Percentiles rank a stretch among this genome's conserved stretches.
phyloP scores from a whole-genome alignment of 495 filamentous ascomycete species.

The Penicillium pancosmium region DNA sequence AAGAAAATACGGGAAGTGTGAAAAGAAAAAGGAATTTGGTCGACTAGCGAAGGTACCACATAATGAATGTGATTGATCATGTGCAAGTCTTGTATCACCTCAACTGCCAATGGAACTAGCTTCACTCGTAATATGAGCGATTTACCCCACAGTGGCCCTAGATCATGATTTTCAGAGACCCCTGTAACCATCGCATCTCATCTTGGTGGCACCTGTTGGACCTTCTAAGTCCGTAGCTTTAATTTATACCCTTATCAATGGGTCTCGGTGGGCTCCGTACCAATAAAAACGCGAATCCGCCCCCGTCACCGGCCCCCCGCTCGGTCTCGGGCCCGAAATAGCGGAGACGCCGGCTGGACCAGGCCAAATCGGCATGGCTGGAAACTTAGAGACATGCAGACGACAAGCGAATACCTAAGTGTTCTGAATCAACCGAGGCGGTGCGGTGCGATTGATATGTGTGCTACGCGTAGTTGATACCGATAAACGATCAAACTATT shows the following conservation, averaged over 20 bases:
- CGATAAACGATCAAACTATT: too few relatives aligned
- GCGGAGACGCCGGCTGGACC: conserved; percentile 19
- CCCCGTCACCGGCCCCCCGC: conserved; percentile 8
- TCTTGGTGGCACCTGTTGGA: background rate
- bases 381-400: conserved; percentile 9
- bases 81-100: background rate
- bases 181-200: background rate
- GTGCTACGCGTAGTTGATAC: background rate
- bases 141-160: conserved; percentile 6
- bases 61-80: background rate
- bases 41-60: too few relatives aligned
- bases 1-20: too few relatives aligned
- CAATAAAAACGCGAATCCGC: conserved; percentile 13
- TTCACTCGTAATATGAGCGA: conserved; percentile 2
- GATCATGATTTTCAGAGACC: background rate
- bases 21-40: too few relatives aligned
- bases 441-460: background rate
- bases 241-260: background rate
- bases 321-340: background rate
- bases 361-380: conserved; percentile 15
- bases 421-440: background rate
- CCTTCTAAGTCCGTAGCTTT: background rate
- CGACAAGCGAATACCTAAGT: background rate
- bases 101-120: background rate
- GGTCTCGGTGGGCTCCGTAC: conserved; percentile 22